phyloP scores from a whole-genome alignment of 2,329 filamentous ascomycete species.

The Didymella segeticola region DNA sequence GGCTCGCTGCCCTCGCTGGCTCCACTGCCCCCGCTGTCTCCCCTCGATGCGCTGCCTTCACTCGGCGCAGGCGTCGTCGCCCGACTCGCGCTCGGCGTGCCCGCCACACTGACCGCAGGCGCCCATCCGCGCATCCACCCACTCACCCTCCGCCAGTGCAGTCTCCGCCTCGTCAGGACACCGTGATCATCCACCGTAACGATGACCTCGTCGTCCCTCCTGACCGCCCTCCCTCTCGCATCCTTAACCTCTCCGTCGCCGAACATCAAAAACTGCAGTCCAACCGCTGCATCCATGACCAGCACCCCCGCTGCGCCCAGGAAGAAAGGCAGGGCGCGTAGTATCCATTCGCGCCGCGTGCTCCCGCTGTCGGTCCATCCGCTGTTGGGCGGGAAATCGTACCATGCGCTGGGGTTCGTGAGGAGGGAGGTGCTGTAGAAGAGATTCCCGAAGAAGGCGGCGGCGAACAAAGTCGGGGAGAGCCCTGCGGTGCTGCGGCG shows the following conservation, averaged over 20 bases:
- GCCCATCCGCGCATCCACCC: constrained; percentile 74
- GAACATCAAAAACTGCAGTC: constrained; percentile 68
- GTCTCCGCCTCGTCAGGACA: constrained; percentile 41
- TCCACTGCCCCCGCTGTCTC: not conserved
- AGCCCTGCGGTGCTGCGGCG: constrained; percentile 70
- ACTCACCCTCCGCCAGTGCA: constrained; percentile 64
- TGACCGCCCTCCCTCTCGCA: constrained; percentile 21
- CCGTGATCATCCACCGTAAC: constrained; percentile 50
- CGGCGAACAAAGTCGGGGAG: constrained; percentile 67
- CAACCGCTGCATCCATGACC: constrained; percentile 66
- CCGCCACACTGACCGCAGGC: constrained; percentile 56
- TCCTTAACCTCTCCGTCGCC: constrained; percentile 50
- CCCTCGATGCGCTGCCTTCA: too few species aligned
- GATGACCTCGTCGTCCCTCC: constrained; percentile 55
- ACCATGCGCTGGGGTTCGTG: constrained; percentile 70
- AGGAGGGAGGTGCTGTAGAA: constrained; percentile 70
- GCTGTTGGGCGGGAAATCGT: constrained; percentile 59
- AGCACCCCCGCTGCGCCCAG: constrained; percentile 70
- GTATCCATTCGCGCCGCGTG: constrained; percentile 62
- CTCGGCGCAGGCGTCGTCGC: constrained; percentile 37
- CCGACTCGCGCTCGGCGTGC: constrained; percentile 40
- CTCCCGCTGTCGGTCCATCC: constrained; percentile 67
- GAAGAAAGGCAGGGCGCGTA: constrained; percentile 67
- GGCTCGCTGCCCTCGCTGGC: constrained; percentile 12
- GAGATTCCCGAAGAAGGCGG: constrained; percentile 71